Conservation (phyloP, 108 stramenopile species). For the Nitzschia sp. region DNA sequence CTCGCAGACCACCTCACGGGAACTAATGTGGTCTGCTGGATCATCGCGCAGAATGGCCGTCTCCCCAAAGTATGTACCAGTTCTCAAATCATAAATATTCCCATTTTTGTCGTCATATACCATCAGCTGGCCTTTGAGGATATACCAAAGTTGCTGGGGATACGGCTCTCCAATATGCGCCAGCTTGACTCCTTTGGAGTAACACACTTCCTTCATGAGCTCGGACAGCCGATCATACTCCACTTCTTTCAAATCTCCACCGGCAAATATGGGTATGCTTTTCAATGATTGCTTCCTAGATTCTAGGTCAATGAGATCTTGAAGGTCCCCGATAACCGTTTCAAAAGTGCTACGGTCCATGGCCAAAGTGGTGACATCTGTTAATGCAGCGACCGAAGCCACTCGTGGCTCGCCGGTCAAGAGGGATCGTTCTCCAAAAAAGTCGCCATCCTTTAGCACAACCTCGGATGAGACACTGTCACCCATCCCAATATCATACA, state of each 20-base stretch:
- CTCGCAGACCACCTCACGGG: constrained; percentile 41
- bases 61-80: constrained; percentile 72
- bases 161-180: constrained; percentile 52
- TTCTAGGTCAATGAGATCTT: constrained; percentile 16
- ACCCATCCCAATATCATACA: constrained; percentile 67
- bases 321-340: constrained; percentile 43
- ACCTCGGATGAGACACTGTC: constrained; percentile 31
- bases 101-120: constrained; percentile 47
- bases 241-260: constrained; percentile 50
- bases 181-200: constrained; percentile 47
- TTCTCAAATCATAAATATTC: constrained; percentile 46
- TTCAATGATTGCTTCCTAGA: constrained; percentile 35
- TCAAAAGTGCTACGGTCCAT: constrained; percentile 44
- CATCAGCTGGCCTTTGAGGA: constrained; percentile 54
- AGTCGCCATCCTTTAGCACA: constrained; percentile 40
- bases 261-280: constrained; percentile 64
- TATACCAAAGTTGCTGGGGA: constrained; percentile 56
- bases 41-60: constrained; percentile 14
- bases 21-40: constrained; percentile 34
- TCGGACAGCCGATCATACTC: constrained; percentile 67
- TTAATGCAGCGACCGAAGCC: constrained; percentile 62
- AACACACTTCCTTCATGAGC: constrained; percentile 50
- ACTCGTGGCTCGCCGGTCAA: constrained; percentile 86
- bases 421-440: constrained; percentile 91
- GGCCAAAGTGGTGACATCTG: constrained; percentile 34